phyloP scores from a whole-genome alignment of 805 yeast genomes.

The Clavispora fructus region DNA sequence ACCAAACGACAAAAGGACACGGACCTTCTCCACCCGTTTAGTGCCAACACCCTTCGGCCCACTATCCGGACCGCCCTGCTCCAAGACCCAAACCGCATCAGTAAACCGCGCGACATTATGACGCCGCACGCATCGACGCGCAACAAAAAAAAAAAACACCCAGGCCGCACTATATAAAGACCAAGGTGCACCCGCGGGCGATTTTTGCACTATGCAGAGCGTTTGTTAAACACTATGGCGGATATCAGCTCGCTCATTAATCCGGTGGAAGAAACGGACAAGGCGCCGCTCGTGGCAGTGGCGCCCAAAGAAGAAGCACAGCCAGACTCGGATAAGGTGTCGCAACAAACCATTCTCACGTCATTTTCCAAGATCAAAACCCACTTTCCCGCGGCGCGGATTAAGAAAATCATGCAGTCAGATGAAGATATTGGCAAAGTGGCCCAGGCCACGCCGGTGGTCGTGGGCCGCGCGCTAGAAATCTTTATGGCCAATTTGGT shows the following conservation, averaged over 20 bases:
- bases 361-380: slow-evolving; percentile 58
- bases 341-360: slow-evolving; percentile 27
- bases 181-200: slow-evolving; percentile 3
- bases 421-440: slow-evolving; percentile 99
- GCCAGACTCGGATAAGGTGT: slow-evolving; percentile 11
- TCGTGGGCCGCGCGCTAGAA: slow-evolving; percentile 92
- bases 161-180: slow-evolving; percentile 12
- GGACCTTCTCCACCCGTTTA: no score
- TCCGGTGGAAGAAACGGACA: slow-evolving; percentile 20
- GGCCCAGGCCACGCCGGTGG: slow-evolving; percentile 98
- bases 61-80: no score
- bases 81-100: no score
- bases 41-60: no score
- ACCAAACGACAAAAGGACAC: no score
- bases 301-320: slow-evolving; percentile 1
- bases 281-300: slow-evolving; percentile 4
- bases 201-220: slow-evolving; percentile 11
- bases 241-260: slow-evolving; percentile 24
- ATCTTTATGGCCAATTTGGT: slow-evolving; percentile 86
- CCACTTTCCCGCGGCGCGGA: slow-evolving; percentile 88
- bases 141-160: not conserved
- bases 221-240: slow-evolving; percentile 15
- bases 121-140: not conserved
- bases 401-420: slow-evolving; percentile 93
- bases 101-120: not conserved